phyloP scores from a whole-genome alignment of 306 rosid genomes.

The Malus orientalis region DNA sequence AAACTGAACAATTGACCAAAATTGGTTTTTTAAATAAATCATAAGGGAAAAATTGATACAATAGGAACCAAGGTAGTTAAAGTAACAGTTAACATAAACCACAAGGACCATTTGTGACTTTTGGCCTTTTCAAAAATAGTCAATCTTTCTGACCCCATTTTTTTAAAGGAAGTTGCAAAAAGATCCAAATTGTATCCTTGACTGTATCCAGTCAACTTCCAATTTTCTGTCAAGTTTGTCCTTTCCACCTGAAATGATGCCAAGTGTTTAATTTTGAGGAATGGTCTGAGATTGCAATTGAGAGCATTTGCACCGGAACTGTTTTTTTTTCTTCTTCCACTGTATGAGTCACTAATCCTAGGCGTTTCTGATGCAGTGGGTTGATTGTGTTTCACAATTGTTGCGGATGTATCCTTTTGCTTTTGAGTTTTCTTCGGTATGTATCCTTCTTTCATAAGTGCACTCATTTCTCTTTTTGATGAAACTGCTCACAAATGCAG shows the following conservation, averaged over 20 bases:
- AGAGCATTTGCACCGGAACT: neutral
- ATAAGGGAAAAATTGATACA: neutral
- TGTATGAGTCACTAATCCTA: neutral
- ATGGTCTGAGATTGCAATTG: neutral
- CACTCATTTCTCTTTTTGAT: neutral
- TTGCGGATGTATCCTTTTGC: constrained; percentile 93
- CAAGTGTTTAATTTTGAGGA: neutral
- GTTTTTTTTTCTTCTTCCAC: neutral
- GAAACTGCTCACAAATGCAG: neutral
- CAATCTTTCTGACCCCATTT: neutral
- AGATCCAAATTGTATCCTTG: neutral
- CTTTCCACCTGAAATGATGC: neutral
- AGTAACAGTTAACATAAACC: neutral
- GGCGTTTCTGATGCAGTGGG: constrained; percentile 63
- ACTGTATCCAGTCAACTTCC: neutral
- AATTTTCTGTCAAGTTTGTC: neutral
- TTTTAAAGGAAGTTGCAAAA: neutral
- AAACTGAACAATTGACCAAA: neutral
- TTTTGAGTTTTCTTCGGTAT: constrained; percentile 89
- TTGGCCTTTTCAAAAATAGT: neutral
- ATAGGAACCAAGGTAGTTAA: neutral
- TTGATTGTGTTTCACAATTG: constrained; percentile 90
- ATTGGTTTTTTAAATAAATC: neutral
- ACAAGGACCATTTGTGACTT: neutral
- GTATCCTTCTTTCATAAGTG: constrained; percentile 16